Percentiles rank a stretch among this genome's conserved stretches.
phyloP scores from a whole-genome alignment of 2,329 filamentous ascomycete genomes.

The Phyllosticta citrichinensis region DNA sequence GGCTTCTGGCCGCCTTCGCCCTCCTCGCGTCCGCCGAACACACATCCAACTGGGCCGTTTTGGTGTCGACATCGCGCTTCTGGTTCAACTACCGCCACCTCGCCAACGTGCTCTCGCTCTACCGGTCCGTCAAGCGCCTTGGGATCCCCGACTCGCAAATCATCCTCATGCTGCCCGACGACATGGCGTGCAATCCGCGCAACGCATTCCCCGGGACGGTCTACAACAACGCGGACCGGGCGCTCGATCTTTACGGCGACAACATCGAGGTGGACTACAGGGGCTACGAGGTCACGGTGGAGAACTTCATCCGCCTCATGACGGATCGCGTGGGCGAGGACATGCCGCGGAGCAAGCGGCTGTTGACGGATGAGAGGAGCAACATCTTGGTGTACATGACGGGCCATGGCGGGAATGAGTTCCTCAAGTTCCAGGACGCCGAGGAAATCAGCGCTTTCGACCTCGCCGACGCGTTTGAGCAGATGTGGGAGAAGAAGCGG shows the following conservation, averaged over 20 bases:
- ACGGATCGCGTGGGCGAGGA: slow-evolving; percentile 92
- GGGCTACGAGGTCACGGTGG: slow-evolving; percentile 96
- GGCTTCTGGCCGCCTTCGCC: background rate
- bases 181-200: slow-evolving; percentile 98
- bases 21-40: slow-evolving; percentile 52
- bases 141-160: slow-evolving; percentile 98
- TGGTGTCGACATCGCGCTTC: slow-evolving; percentile 97
- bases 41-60: slow-evolving; percentile 97
- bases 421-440: slow-evolving; percentile 95
- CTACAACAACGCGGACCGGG: slow-evolving; percentile 95
- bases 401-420: slow-evolving; percentile 93
- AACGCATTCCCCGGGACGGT: slow-evolving; percentile 97
- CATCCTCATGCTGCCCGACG: slow-evolving; percentile 98
- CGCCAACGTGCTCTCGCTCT: slow-evolving; percentile 93
- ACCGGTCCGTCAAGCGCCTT: slow-evolving; percentile 93
- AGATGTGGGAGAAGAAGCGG: slow-evolving; percentile 99
- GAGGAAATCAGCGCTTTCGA: slow-evolving; percentile 97
- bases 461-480: slow-evolving; percentile 90
- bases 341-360: slow-evolving; percentile 85
- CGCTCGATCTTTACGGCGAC: slow-evolving; percentile 92
- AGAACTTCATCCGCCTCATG: slow-evolving; percentile 93
- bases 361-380: slow-evolving; percentile 88
- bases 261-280: slow-evolving; percentile 99
- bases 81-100: slow-evolving; percentile 99
- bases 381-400: slow-evolving; percentile 99